Conservation (phyloP, 2,329 filamentous ascomycete species). For the Fusarium setosum region DNA sequence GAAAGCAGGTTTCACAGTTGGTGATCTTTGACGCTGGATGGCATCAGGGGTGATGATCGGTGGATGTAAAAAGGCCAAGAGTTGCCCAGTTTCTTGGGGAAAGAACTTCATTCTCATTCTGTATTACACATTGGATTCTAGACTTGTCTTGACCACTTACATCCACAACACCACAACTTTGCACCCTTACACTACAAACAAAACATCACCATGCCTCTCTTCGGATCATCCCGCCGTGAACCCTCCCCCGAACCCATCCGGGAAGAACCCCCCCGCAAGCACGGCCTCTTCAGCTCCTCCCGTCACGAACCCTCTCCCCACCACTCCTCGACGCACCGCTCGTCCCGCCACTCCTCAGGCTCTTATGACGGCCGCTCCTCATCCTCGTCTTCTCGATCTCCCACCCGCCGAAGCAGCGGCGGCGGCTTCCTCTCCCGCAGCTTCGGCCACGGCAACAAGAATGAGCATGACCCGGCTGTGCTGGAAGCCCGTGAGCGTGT, state of each 20-base stretch:
- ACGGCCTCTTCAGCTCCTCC: constrained; percentile 50
- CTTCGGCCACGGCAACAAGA: constrained; percentile 55
- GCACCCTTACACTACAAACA: not conserved
- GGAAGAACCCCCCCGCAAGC: constrained; percentile 43
- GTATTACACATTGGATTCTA: constrained; percentile 4
- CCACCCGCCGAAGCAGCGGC: constrained; percentile 15
- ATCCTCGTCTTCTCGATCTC: constrained; percentile 28
- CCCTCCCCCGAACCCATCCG: constrained; percentile 47
- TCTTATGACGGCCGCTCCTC: constrained; percentile 24
- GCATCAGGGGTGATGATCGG: not conserved
- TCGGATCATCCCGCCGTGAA: constrained; percentile 42
- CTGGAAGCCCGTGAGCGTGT: constrained; percentile 70
- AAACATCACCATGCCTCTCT: constrained; percentile 46
- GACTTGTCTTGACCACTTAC: not conserved
- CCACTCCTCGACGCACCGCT: constrained; percentile 39
- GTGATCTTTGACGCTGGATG: constrained; percentile 9
- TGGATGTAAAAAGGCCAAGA: constrained; percentile 31
- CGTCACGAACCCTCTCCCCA: constrained; percentile 44
- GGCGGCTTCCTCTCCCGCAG: constrained; percentile 55
- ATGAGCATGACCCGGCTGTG: constrained; percentile 71
- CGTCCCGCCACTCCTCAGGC: constrained; percentile 12
- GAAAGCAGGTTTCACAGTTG: constrained; percentile 33
- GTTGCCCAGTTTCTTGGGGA: constrained; percentile 15
- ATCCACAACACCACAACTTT: not conserved
- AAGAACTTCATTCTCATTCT: constrained; percentile 16